Base-by-base conservation (phyloP, 495 filamentous ascomycete genomes). In the Haplographium delicatum region DNA sequence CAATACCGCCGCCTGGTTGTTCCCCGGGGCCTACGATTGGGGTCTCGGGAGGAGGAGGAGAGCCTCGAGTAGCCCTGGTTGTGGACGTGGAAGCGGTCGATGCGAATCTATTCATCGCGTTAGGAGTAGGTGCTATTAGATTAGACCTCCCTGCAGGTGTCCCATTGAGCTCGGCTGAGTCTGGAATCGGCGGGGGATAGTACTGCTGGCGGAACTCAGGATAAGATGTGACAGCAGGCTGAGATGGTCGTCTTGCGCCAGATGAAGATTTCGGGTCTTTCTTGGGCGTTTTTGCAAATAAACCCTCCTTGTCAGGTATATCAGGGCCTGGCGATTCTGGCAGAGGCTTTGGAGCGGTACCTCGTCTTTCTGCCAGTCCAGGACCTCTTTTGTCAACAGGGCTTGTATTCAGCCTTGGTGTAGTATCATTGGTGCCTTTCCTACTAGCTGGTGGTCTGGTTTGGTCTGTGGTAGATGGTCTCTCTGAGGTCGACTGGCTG, bases 41-140 rank as follows among this genome's bases (percentile, higher is more conserved):
- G 0, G 93, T 97, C 64, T 97, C 94, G 3, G 93, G 93, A 3
- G 93, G 93, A 5, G 94, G 91, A 2, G 93, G 93, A 18, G 91
- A 96, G 16, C 93, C 93, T 55, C 93, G 79, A 62, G 89, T 85
- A 25, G 91, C 93, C 49, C 88, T 79, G 8, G 94, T 97, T 6
- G 93, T 98, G 1, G 91, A 95, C 0, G 82, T 95, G 0, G 93
- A 96, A 13, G 91, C 89, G 23, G 86, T 90, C 0, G 89, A 94
- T 44, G 81, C 83, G 54, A 94, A 81, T 20, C 90, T 80, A 67
- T 91, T 87, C 64, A 96, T 64, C 30, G 53, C 53, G 53, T 39
- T 63, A 44, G 53, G 58, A 16, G 46, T 50, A 19, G 64, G 61
- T 7, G 51, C 57, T 19, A 45, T 35, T 10, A 62, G 34, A 10